Base-by-base conservation (phyloP, 805 yeast species). In the Starmerella geochares region DNA sequence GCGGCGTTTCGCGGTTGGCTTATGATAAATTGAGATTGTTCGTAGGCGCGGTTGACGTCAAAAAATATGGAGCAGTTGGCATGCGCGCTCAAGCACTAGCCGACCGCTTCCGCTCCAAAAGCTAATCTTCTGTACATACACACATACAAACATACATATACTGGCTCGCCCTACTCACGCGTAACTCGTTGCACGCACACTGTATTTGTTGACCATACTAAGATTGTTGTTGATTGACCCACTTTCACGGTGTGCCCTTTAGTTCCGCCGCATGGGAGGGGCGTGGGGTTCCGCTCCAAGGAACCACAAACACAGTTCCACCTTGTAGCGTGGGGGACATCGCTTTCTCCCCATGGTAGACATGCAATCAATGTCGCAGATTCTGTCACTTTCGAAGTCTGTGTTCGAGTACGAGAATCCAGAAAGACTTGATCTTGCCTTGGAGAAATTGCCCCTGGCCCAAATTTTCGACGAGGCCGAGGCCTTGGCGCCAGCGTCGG, bases 361-460 rank as follows among this genome's bases (percentile, higher is more conserved):
- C 16, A 16, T 16, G 21, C 21, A 16, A n/a, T 14, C 20, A 14
- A 40, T 27, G 44, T n/a, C 23, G n/a, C 20, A 27, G 33, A 1
- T 40, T 3, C n/a, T 27, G 23, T 3, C 9, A 3, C 13, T 40
- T 8, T 27, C 28, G 17, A n/a, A 4, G 13, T 7, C 20, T 8
- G 25, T 32, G 19, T 31, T 29, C 8, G 43, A 16, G 4, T 78
- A 76, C 55, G 77, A 74, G 31, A 66, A 74, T 48, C 58, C 68
- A 0, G 66, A 55, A 0, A 64, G 70, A 55, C 72, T 76, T 40
- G 82, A 81, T 37, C 59, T 58, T 2, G 94, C 84, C 0, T 65
- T 87, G 25, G 86, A 77, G 24, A 65, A 74, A 0, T 67, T 88
- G 28, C 83, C 86, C 47, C 62, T 85, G 25, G 82, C 72, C 2